Percentiles rank a stretch among this genome's conserved stretches.
Evolutionary conservation across 2,329 filamentous ascomycete genomes (phyloP).

Genomic region (Ophiostoma perfectum): DNA sequence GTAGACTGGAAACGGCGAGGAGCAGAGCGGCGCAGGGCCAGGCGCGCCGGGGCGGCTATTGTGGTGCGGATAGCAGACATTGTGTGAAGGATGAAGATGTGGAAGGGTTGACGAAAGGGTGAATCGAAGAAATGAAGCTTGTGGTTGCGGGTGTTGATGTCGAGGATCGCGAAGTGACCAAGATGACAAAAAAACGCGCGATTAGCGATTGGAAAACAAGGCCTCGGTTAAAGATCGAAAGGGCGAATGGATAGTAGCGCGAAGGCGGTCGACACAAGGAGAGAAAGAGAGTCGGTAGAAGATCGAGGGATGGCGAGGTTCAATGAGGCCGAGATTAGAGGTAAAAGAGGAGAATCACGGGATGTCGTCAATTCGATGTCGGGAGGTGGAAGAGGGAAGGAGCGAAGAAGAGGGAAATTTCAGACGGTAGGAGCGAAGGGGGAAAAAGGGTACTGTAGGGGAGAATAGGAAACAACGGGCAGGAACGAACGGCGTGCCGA

Average conservation of each 20-base stretch:
- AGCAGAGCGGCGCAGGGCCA: slow-evolving; percentile 32
- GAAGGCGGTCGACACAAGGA: neutral
- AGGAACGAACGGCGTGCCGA: slow-evolving; percentile 12
- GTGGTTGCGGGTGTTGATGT: neutral
- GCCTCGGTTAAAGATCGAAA: slow-evolving; percentile 11
- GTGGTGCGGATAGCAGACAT: slow-evolving; percentile 36
- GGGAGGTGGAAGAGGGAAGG: slow-evolving; percentile 8
- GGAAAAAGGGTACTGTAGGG: slow-evolving; percentile 11
- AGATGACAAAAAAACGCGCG: slow-evolving; percentile 19
- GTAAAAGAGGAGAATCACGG: slow-evolving; percentile 15
- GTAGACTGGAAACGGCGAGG: slow-evolving; percentile 55
- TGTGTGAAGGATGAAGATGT: neutral
- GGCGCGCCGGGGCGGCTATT: slow-evolving; percentile 32
- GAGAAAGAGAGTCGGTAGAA: neutral
- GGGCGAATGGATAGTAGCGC: neutral
- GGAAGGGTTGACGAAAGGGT: neutral
- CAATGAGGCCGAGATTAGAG: slow-evolving; percentile 4
- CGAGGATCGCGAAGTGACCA: slow-evolving; percentile 1
- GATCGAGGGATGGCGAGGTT: slow-evolving; percentile 4
- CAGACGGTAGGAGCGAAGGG: slow-evolving; percentile 11
- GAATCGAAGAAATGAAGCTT: neutral
- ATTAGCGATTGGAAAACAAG: slow-evolving; percentile 11
- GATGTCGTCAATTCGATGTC: slow-evolving; percentile 9
- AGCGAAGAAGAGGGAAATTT: slow-evolving; percentile 5
- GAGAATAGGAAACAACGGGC: neutral